Percentiles rank a stretch among this genome's conserved stretches.
Conservation (phyloP, 192 early-diverging fungal species). For the Spizellomyces punctatus region DNA sequence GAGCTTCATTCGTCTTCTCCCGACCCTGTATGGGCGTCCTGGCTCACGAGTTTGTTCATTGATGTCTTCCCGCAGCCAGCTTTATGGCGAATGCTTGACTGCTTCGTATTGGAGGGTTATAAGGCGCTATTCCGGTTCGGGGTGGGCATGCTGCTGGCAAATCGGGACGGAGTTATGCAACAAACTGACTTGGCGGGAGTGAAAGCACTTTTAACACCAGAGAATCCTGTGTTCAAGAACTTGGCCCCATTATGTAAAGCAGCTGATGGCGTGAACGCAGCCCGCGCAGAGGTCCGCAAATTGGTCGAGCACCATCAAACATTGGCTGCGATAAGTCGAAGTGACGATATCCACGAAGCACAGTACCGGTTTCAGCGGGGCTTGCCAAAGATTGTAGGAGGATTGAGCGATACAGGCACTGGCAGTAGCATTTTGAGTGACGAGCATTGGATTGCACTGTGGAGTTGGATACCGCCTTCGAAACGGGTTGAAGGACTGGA, state of each 20-base stretch:
- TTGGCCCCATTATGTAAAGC: slow-evolving; percentile 23
- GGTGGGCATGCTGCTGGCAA: slow-evolving; percentile 27
- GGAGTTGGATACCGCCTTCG: slow-evolving; percentile 50
- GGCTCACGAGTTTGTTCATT: slow-evolving; percentile 44
- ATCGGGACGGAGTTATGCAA: slow-evolving; percentile 27
- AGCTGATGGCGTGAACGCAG: slow-evolving; percentile 26
- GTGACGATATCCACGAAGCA: slow-evolving; percentile 41
- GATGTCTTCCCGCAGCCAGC: slow-evolving; percentile 38
- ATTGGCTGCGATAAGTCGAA: slow-evolving; percentile 22
- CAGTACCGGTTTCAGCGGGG: slow-evolving; percentile 43
- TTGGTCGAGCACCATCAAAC: slow-evolving; percentile 33
- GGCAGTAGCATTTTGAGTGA: slow-evolving; percentile 33
- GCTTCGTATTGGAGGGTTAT: slow-evolving; percentile 49
- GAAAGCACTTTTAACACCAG: slow-evolving; percentile 12
- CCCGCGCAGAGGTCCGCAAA: slow-evolving; percentile 30
- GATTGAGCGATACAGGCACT: slow-evolving; percentile 5
- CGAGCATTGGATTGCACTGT: slow-evolving; percentile 49
- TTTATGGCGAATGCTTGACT: slow-evolving; percentile 47
- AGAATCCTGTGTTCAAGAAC: slow-evolving; percentile 9
- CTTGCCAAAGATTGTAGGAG: slow-evolving; percentile 36
- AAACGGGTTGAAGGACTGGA: slow-evolving; percentile 40
- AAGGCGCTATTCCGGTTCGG: slow-evolving; percentile 45
- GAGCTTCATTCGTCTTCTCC: slow-evolving; percentile 29
- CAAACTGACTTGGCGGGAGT: slow-evolving; percentile 11
- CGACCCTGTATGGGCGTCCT: slow-evolving; percentile 45